phyloP scores from a whole-genome alignment of 208 protist genomes.

The Trichomonas tenax region DNA sequence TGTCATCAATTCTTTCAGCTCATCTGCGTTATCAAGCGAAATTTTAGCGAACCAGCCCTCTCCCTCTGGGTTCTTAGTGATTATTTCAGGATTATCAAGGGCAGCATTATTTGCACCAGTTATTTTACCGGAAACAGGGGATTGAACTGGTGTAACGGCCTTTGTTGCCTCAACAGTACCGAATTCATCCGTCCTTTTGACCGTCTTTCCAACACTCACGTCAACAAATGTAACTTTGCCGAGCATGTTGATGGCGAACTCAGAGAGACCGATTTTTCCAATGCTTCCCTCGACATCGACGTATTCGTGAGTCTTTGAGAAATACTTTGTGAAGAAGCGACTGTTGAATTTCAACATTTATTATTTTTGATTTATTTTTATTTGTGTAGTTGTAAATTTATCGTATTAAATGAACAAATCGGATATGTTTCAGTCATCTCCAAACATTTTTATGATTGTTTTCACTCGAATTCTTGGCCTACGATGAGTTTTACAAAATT shows the following conservation, averaged over 20 bases:
- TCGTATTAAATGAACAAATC: too few species aligned
- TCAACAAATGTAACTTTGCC: neutral
- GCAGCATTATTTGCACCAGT: neutral
- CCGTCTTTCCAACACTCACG: neutral
- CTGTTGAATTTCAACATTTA: too few species aligned
- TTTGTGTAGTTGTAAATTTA: too few species aligned
- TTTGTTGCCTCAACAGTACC: neutral
- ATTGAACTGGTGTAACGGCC: neutral
- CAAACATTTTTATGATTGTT: too few species aligned
- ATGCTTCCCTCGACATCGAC: neutral
- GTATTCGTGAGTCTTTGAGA: neutral
- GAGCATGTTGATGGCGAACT: neutral
- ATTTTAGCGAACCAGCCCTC: neutral
- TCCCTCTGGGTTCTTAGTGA: neutral
- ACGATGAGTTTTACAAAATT: too few species aligned
- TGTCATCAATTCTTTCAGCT: neutral
- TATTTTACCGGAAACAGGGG: neutral
- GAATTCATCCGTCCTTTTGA: neutral
- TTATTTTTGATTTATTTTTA: too few species aligned
- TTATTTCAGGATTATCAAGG: neutral
- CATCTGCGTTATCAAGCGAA: neutral
- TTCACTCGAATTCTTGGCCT: too few species aligned
- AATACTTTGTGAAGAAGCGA: neutral
- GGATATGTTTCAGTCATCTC: too few species aligned
- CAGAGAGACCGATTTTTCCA: neutral